phyloP scores from a whole-genome alignment of 2,329 filamentous ascomycete species.

The Knoxdaviesia capensis region DNA sequence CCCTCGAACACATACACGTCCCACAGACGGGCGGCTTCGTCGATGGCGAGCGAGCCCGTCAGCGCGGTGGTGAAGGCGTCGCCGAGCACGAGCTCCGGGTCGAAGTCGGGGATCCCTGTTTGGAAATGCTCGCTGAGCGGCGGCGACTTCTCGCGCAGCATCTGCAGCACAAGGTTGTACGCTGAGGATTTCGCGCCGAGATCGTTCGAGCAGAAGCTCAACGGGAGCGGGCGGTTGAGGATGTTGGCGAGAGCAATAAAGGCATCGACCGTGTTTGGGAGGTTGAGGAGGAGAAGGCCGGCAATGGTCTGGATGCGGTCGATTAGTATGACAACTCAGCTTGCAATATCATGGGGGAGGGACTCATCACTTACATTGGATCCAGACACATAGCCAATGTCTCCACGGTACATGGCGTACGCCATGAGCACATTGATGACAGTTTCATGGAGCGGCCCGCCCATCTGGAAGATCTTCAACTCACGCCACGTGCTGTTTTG shows the following conservation, averaged over 20 bases:
- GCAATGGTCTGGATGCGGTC: slow-evolving; percentile 39
- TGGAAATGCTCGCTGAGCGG: slow-evolving; percentile 44
- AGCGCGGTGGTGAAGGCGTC: slow-evolving; percentile 45
- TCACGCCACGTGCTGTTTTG: slow-evolving; percentile 46
- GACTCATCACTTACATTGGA: slow-evolving; percentile 40
- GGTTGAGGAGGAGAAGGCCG: slow-evolving; percentile 52
- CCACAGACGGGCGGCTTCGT: slow-evolving; percentile 55
- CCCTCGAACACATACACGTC: slow-evolving; percentile 72
- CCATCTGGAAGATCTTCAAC: slow-evolving; percentile 49
- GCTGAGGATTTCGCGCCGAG: slow-evolving; percentile 45
- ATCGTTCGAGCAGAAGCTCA: slow-evolving; percentile 58
- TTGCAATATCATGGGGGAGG: slow-evolving; percentile 1
- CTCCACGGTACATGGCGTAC: slow-evolving; percentile 64
- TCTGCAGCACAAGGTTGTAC: slow-evolving; percentile 49
- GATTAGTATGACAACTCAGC: slow-evolving; percentile 7
- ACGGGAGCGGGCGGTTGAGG: slow-evolving; percentile 52
- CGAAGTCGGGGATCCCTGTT: slow-evolving; percentile 20
- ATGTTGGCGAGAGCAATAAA: slow-evolving; percentile 60
- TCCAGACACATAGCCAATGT: slow-evolving; percentile 58
- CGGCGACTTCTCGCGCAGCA: slow-evolving; percentile 42
- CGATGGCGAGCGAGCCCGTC: slow-evolving; percentile 40
- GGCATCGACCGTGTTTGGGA: slow-evolving; percentile 38
- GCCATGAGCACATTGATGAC: slow-evolving; percentile 57
- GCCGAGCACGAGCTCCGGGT: slow-evolving; percentile 33
- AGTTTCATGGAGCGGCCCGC: slow-evolving; percentile 43